Evolutionary conservation across 306 rosid genomes (phyloP).

Genomic region (Heteromeles arbutifolia): DNA sequence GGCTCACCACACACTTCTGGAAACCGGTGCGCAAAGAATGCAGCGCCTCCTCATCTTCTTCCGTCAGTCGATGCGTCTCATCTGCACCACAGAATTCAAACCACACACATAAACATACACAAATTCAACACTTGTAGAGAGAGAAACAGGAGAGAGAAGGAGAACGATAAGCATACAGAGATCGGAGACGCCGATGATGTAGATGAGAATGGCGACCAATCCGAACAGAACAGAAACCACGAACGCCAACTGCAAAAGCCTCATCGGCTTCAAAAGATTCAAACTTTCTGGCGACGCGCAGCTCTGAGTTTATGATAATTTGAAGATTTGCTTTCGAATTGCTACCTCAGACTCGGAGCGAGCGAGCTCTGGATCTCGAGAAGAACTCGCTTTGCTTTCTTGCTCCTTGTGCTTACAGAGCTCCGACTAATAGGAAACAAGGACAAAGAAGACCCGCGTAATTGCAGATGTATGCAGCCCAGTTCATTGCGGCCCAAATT

Average conservation of each 20-base stretch:
- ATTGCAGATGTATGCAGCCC: background rate
- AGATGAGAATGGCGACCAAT: constrained; percentile 41
- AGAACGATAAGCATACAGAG: constrained; percentile 27
- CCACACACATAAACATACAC: background rate
- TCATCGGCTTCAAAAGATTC: constrained; percentile 24
- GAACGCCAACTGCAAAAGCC: constrained; percentile 38
- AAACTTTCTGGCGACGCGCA: background rate
- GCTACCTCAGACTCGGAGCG: background rate
- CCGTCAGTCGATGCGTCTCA: constrained; percentile 38
- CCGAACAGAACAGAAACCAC: constrained; percentile 42
- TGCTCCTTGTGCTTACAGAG: background rate
- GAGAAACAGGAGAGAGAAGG: background rate
- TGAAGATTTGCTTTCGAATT: background rate
- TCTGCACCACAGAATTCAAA: constrained; percentile 28
- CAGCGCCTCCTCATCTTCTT: constrained; percentile 64
- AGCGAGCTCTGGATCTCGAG: background rate
- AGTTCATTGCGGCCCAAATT: background rate
- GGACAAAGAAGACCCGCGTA: background rate
- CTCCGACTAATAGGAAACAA: background rate
- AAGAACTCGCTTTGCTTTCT: background rate
- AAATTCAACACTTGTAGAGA: background rate
- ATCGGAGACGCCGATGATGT: constrained; percentile 40
- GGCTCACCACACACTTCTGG: constrained; percentile 86
- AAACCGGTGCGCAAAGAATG: constrained; percentile 55
- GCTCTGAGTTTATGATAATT: background rate